Conservation (phyloP, 179 eudicot species). For the Patellifolia procumbens region DNA sequence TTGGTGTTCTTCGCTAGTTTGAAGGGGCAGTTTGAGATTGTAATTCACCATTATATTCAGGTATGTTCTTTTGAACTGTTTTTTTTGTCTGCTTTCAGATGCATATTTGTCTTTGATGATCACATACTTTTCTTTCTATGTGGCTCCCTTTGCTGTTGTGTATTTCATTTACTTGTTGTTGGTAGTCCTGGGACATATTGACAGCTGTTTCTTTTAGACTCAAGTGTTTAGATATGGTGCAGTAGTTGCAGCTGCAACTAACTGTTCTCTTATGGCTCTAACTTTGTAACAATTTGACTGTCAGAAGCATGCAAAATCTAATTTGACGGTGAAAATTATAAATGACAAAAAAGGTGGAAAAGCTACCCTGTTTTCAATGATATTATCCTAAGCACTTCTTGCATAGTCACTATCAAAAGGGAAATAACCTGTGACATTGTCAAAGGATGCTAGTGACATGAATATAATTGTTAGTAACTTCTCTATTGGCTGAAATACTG, state of each 20-base stretch:
- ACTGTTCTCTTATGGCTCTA: neutral
- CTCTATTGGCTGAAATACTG: neutral
- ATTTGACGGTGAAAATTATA: neutral
- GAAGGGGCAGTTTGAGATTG: constrained; percentile 90
- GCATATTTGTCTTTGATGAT: neutral
- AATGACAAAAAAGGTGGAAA: neutral
- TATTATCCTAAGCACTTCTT: neutral
- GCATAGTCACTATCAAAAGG: neutral
- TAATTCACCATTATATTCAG: constrained; percentile 93
- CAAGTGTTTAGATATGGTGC: neutral
- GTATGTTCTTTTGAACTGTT: constrained; percentile 31
- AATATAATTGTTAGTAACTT: neutral
- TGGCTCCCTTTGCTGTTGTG: neutral
- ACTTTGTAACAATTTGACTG: neutral
- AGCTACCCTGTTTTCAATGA: neutral
- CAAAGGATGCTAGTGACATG: neutral
- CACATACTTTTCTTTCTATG: neutral
- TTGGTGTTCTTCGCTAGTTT: constrained; percentile 90
- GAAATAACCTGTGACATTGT: neutral
- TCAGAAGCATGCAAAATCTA: neutral
- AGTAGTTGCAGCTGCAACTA: neutral
- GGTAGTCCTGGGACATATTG: constrained; percentile 4
- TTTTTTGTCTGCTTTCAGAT: constrained; percentile 4
- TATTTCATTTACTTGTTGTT: neutral
- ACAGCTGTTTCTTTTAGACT: neutral